Evolutionary conservation across 2,329 filamentous ascomycete species (phyloP).

Genomic region (Diplodia intermedia): DNA sequence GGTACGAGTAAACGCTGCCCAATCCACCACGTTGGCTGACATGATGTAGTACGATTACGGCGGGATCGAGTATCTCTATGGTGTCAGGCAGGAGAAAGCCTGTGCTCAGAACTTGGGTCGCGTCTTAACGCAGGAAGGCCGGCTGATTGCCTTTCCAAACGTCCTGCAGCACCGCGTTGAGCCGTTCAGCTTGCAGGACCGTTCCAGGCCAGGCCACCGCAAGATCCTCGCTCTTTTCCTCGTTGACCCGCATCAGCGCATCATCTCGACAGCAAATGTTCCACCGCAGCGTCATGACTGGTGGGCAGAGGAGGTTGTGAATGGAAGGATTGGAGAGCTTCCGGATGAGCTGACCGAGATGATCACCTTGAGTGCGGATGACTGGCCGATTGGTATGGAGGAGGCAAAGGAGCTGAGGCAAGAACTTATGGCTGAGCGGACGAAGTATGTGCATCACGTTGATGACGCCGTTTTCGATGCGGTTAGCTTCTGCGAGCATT

Average conservation of each 20-base stretch:
- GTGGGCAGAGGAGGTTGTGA: constrained; percentile 44
- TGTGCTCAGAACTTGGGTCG: constrained; percentile 56
- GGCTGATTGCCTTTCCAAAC: constrained; percentile 64
- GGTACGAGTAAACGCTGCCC: constrained; percentile 1
- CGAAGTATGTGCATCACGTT: background rate
- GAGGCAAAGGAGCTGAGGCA: constrained; percentile 36
- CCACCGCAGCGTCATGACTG: constrained; percentile 60
- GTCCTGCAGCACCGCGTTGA: constrained; percentile 60
- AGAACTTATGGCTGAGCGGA: constrained; percentile 25
- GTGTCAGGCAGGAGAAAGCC: constrained; percentile 45
- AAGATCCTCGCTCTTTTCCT: constrained; percentile 66
- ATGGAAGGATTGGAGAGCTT: constrained; percentile 12
- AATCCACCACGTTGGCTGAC: constrained; percentile 36
- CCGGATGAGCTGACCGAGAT: constrained; percentile 35
- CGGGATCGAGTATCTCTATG: constrained; percentile 49
- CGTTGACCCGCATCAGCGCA: constrained; percentile 61
- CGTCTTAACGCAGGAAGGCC: constrained; percentile 56
- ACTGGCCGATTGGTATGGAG: constrained; percentile 34
- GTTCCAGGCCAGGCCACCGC: constrained; percentile 60
- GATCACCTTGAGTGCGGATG: constrained; percentile 26
- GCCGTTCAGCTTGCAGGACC: constrained; percentile 59
- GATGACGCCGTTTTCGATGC: constrained; percentile 15
- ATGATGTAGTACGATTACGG: constrained; percentile 44
- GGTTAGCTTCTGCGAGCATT: constrained; percentile 37
- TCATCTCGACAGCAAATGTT: constrained; percentile 61